Evolutionary conservation across 805 yeast genomes (phyloP).

Genomic region (Pichia pseudocactophila): DNA sequence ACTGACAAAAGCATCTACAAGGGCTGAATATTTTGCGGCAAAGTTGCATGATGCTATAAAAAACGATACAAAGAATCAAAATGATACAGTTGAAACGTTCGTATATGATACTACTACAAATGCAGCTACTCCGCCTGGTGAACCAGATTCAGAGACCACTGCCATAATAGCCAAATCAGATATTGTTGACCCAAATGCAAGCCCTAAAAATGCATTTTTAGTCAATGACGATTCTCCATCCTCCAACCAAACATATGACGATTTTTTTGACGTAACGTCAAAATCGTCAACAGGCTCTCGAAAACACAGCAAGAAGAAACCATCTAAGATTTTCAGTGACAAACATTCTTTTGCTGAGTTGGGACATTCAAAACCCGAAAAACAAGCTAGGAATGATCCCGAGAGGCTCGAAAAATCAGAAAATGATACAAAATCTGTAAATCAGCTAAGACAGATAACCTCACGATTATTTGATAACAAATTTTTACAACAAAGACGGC

Average conservation of each 20-base stretch:
- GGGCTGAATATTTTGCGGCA: constrained; percentile 93
- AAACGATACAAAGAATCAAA: constrained; percentile 57
- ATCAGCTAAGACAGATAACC: constrained; percentile 43
- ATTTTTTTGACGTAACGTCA: constrained; percentile 14
- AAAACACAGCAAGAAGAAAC: constrained; percentile 10
- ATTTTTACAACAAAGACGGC: constrained; percentile 63
- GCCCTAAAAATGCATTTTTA: background rate
- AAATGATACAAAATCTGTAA: constrained; percentile 9
- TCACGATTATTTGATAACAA: constrained; percentile 65
- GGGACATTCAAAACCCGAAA: too few species aligned
- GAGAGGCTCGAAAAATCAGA: background rate
- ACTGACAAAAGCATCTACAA: constrained; percentile 48
- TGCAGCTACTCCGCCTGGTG: background rate
- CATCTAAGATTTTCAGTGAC: constrained; percentile 2
- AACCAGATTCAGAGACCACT: constrained; percentile 6
- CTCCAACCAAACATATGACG: constrained; percentile 5
- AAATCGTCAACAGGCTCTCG: constrained; percentile 17
- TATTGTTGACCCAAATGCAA: background rate
- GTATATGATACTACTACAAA: constrained; percentile 60
- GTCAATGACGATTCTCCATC: constrained; percentile 2
- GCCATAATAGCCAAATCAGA: background rate
- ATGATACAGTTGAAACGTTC: constrained; percentile 91
- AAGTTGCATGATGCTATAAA: constrained; percentile 90
- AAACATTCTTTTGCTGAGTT: background rate
- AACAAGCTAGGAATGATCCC: background rate